Percentiles rank a stretch among this genome's conserved stretches.
Conservation (phyloP, 345 rosid genomes). For the Toxicodendron radicans region DNA sequence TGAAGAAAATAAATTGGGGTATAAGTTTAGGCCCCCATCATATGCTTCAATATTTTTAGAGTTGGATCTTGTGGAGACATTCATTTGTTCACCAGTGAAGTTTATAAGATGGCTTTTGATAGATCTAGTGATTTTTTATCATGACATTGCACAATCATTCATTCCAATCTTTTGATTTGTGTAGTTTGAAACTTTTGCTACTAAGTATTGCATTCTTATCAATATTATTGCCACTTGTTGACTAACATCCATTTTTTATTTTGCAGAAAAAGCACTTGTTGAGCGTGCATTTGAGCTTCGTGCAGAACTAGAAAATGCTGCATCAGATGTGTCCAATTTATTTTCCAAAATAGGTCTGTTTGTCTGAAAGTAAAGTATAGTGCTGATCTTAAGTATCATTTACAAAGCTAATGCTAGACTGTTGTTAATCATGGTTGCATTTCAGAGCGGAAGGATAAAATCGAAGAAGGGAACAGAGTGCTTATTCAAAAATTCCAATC, state of each 20-base stretch:
- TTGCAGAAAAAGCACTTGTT: slow-evolving; percentile 77
- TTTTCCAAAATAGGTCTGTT: slow-evolving; percentile 82
- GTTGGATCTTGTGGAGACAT: not conserved
- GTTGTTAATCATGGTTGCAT: slow-evolving; percentile 20
- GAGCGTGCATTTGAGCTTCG: slow-evolving; percentile 87
- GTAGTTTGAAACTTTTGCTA: not conserved
- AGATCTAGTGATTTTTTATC: not conserved
- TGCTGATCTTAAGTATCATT: slow-evolving; percentile 2
- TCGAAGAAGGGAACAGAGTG: slow-evolving; percentile 79
- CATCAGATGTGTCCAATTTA: slow-evolving; percentile 83
- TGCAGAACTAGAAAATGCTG: slow-evolving; percentile 79
- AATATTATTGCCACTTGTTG: not conserved
- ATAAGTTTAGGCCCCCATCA: not conserved
- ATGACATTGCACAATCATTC: not conserved
- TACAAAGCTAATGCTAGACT: slow-evolving; percentile 16
- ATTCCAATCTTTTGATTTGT: not conserved
- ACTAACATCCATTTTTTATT: slow-evolving; percentile 14
- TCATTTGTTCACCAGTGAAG: not conserved
- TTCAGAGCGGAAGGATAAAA: slow-evolving; percentile 92
- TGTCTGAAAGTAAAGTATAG: slow-evolving; percentile 14
- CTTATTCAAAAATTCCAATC: slow-evolving; percentile 78
- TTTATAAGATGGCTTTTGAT: not conserved
- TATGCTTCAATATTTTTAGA: not conserved
- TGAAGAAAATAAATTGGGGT: not conserved
- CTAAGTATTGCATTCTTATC: not conserved